Evolutionary conservation across 148 eudicot genomes (phyloP), one percentile per base, ranked within the genome.

Genomic region (Arbutus unedo): DNA sequence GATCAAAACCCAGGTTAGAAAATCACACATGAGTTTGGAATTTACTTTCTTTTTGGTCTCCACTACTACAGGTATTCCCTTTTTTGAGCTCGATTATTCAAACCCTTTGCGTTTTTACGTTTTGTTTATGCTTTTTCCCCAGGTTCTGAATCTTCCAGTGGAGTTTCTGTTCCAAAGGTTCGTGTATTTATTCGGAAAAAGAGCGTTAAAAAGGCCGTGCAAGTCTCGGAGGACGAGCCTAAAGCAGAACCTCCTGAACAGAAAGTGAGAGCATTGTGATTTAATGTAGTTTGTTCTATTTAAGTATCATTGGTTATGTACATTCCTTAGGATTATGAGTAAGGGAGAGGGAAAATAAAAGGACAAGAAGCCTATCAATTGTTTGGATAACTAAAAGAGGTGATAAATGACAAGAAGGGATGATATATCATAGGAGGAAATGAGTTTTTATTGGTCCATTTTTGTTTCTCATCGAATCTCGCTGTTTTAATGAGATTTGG

Each of bases 131-230:
- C 4, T 19, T 3, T 4, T 47, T 47, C 8, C 55, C 9, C 15
- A 82, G 79, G 72, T 48, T 74, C 79, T 60, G 83, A 73, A 55
- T 76, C 60, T 49, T 60, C 59, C 60, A 38, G 25, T 47, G 84
- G 50, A 43, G 60, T 54, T 38, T 50, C 82, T 25, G 62, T 23
- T 3, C 57, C 80, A 76, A 76, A 82, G 64, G 54, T 70, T 78
- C 25, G 10, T 13, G 77, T 83, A n/a, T 51, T 43, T 78, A 77
- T 54, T 21, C 70, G 67, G 71, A 78, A n/a, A 23, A 83, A 68
- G 56, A 83, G 85, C 55, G 77, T 31, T 78, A 83, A 78, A 55
- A 78, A 55, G 77, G 56, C 55, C 54, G 68, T 83, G 76, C 18
- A 77, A 77, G 18, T 64, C 19, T 59, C 54, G 3, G 21, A 15